Base-by-base conservation (phyloP, 176 grass and related monocot genomes). In the Lolium multiflorum region DNA sequence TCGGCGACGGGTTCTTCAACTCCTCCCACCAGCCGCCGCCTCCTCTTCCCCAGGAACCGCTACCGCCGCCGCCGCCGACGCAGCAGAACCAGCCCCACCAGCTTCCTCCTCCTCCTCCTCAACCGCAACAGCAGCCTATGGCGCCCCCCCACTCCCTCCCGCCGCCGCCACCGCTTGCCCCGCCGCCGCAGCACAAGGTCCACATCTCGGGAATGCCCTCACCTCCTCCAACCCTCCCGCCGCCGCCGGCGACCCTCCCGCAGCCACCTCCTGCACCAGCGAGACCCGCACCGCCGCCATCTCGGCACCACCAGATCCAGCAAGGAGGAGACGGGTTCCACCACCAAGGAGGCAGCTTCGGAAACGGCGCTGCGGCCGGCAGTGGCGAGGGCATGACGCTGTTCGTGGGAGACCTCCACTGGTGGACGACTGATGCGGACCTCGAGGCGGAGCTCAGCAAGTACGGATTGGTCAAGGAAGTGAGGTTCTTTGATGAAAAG, bases 361-460 rank as follows among this genome's bases (percentile, higher is more conserved):
- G 85, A 7, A 83, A 85, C 0, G 81, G 78, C 16, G 88, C 72
- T 1, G 11, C 71, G 2, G 80, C 81, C 15, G 92, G 82, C 11
- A 87, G 84, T 20, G 86, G 85, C 9, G 89, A 84, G 25, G 90
- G 92, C 16, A 93, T 87, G 15, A 91, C 82, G 20, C 67, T 97
- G 52, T 97, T 97, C 74, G 92, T 94, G 16, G 95, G 92, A 1
- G 95, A 97, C 41, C 95, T 97, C 22, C 92, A 97, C 82, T 97
- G 95, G 95, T 97, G 95, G 95, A 97, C 95, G 39, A 94, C 95
- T 7, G 95, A 97, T 72, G 95, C 91, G 3, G 92, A 97, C 83
- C 88, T 97, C 14, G 90, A 94, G 79, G 80, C 26, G 3, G 95
- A 97, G 79, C 63, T 94, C 22, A 84, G 84, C 65, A 97, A 94